phyloP scores from a whole-genome alignment of 2,329 filamentous ascomycete genomes.

The Xylaria sp. region DNA sequence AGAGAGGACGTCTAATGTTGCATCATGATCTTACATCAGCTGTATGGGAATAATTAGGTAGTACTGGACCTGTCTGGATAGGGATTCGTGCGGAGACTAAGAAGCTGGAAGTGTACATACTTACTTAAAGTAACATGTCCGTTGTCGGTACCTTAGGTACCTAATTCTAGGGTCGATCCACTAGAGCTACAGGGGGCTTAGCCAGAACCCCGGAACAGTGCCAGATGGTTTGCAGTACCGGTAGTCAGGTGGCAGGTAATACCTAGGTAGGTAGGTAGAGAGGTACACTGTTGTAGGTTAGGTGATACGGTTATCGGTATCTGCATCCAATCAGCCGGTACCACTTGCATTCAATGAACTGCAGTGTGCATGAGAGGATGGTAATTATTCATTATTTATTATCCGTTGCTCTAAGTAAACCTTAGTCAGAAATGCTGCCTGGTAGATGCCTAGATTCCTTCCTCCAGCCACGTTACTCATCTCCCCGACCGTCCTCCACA shows the following conservation, averaged over 20 bases:
- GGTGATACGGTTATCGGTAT: background rate
- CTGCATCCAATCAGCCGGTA: slow-evolving; percentile 16
- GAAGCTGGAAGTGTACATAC: too few species aligned
- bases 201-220: background rate
- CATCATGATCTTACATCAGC: too few species aligned
- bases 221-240: too few species aligned
- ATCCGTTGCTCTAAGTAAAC: too few species aligned
- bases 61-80: too few species aligned
- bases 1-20: background rate
- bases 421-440: background rate
- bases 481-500: slow-evolving; percentile 3
- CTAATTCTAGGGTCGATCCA: background rate
- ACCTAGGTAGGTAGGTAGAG: too few species aligned
- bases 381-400: background rate
- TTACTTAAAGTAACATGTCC: background rate
- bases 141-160: background rate
- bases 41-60: too few species aligned
- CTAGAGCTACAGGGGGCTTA: background rate
- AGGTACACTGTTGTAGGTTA: too few species aligned
- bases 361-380: background rate
- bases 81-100: too few species aligned
- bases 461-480: background rate
- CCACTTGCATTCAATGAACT: background rate
- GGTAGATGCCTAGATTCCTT: background rate
- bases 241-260: background rate